Base-by-base conservation (phyloP, 164 flowering plant genomes). In the Litsea cubeba region DNA sequence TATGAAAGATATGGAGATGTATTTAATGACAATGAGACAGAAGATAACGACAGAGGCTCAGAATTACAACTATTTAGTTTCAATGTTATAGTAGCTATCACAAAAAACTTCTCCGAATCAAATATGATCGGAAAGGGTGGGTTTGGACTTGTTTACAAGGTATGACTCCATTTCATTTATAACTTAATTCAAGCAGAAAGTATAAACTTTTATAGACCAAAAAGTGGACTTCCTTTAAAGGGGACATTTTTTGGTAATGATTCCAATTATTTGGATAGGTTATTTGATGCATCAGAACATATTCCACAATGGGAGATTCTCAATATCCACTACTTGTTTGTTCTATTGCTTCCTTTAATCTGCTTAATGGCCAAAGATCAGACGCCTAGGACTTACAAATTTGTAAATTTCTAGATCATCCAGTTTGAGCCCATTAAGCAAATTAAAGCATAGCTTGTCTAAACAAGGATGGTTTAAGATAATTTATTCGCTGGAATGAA, bases 11-110 rank as follows among this genome's bases (percentile, higher is more conserved):
- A 30, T 30, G 35, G 35, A 30, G 35, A 30, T 30, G 1, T 30
- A 30, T 30, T 14, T 0, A 57, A 57, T 57, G 62, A 57, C 18
- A 14, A 0, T 0, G 35, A 30, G 6, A 30, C 6, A 0, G 20
- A 57, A 57, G 62, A 57, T 1, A 57, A 1, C 0, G 6, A 4
- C 35, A 30, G 0, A 30, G 0, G 35, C 5, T 30, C 5, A 30
- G 35, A 30, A 30, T 30, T 30, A 30, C 73, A 65, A 25, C 32
- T 71, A 18, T 28, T 71, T 28, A 35, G 26, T 71, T 46, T 68
- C 20, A 28, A 40, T 7, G 24, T 3, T 18, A 30, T 30, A 3
- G 35, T 30, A 30, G 35, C 35, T 30, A 4, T 5, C 35, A 30
- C 35, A 4, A 30, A 30, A 1, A 30, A 30, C 35, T 30, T 30